Evolutionary conservation across 2,329 filamentous ascomycete genomes (phyloP).

Genomic region (Aspergillus vadensis): DNA sequence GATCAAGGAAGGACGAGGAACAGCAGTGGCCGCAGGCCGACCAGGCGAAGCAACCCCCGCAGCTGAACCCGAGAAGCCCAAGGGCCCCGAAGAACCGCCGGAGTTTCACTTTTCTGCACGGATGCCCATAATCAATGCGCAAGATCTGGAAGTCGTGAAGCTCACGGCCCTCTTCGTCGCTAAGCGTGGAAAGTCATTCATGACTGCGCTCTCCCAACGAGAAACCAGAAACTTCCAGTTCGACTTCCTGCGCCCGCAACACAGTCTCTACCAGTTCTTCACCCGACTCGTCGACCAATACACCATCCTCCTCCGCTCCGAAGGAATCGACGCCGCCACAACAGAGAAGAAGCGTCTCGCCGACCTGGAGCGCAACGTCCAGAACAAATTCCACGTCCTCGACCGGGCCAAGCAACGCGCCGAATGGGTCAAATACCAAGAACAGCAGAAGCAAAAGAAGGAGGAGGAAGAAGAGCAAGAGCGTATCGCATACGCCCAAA

Average conservation of each 20-base stretch:
- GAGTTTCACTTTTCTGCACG: conserved; percentile 92
- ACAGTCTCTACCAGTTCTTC: conserved; percentile 96
- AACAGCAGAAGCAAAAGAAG: conserved; percentile 82
- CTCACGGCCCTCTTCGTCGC: conserved; percentile 90
- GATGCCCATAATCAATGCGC: conserved; percentile 95
- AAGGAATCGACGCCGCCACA: conserved; percentile 69
- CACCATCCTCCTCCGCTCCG: conserved; percentile 70
- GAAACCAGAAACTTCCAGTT: conserved; percentile 93
- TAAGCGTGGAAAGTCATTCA: conserved; percentile 87
- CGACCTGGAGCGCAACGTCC: conserved; percentile 72
- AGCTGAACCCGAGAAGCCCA: conserved; percentile 64
- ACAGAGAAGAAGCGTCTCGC: conserved; percentile 71
- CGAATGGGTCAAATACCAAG: conserved; percentile 82
- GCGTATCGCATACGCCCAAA: conserved; percentile 74
- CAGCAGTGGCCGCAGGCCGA: conserved; percentile 73
- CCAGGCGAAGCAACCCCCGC: conserved; percentile 61
- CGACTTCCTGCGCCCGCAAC: conserved; percentile 91
- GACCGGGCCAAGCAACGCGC: conserved; percentile 80
- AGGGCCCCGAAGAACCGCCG: conserved; percentile 80
- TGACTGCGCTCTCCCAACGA: conserved; percentile 84
- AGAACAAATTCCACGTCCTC: conserved; percentile 78
- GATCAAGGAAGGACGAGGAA: conserved; percentile 80
- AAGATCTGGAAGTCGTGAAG: conserved; percentile 74
- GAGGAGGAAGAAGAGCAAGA: conserved; percentile 86
- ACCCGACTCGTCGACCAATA: conserved; percentile 92